These are phyloP conservation scores for Fragosphaeria purpurea DNA, from an alignment of 2,329 filamentous ascomycete genomes.

Conservation along the genomic window DNA sequence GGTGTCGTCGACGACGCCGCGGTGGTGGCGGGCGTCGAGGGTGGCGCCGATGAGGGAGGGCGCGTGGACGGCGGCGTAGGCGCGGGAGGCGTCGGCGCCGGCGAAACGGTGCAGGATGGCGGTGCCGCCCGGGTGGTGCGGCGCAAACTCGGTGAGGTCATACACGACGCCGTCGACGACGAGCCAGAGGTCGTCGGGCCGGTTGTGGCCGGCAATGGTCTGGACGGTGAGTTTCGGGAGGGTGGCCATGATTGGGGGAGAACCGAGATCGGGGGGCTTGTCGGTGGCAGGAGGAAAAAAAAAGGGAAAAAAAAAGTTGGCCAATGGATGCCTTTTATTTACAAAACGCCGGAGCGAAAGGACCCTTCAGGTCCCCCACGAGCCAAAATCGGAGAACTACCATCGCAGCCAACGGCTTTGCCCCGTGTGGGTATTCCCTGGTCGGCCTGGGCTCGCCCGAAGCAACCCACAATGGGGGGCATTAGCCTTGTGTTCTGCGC, in stretches of 20 bases:
- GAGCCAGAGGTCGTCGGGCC: constrained; percentile 49
- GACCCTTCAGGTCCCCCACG: too few relatives aligned
- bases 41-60: constrained; percentile 28
- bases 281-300: background rate
- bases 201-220: constrained; percentile 39
- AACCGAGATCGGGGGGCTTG: background rate
- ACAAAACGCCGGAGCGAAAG: too few relatives aligned
- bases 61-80: constrained; percentile 41
- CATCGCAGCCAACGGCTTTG: too few relatives aligned
- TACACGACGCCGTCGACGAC: constrained; percentile 59
- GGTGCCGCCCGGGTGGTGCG: constrained; percentile 26
- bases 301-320: background rate
- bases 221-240: constrained; percentile 2
- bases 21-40: constrained; percentile 34
- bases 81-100: constrained; percentile 42
- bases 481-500: too few relatives aligned
- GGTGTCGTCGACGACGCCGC: constrained; percentile 35
- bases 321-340: background rate
- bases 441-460: too few relatives aligned
- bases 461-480: too few relatives aligned
- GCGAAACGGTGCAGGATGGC: constrained; percentile 38
- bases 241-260: background rate
- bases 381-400: too few relatives aligned
- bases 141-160: constrained; percentile 57
- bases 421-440: too few relatives aligned